Evolutionary conservation across 768 basidiomycete species (phyloP).

Genomic region (Rhizopogon sp.): DNA sequence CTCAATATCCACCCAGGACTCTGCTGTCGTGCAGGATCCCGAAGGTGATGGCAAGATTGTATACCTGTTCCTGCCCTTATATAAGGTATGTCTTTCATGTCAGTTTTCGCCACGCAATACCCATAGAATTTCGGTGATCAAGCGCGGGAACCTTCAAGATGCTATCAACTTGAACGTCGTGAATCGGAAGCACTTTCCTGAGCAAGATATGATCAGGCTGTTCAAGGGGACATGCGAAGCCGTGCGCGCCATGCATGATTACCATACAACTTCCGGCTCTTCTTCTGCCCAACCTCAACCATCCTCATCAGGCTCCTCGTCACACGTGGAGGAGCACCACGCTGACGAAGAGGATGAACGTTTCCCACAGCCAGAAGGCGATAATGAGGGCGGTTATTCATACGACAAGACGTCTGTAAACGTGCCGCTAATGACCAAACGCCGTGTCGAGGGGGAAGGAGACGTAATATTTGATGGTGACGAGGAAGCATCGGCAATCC

Average conservation of each 20-base stretch:
- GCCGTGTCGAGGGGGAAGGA: conserved; percentile 44
- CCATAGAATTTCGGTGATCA: conserved; percentile 7
- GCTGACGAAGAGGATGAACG: conserved; percentile 58
- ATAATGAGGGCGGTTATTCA: conserved; percentile 70
- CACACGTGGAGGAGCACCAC: conserved; percentile 22
- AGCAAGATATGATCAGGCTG: conserved; percentile 80
- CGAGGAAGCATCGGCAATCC: conserved; percentile 52
- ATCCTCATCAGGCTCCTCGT: conserved; percentile 19
- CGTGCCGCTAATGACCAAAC: conserved; percentile 59
- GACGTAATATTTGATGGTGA: conserved; percentile 79
- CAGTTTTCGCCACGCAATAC: not conserved
- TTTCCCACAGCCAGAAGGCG: conserved; percentile 73
- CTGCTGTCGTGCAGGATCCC: conserved; percentile 90
- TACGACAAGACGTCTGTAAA: conserved; percentile 45
- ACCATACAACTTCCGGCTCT: conserved; percentile 45
- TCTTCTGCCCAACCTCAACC: conserved; percentile 17
- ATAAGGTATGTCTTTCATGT: conserved; percentile 53
- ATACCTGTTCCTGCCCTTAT: conserved; percentile 92
- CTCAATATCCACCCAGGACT: conserved; percentile 51
- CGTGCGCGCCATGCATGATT: conserved; percentile 91
- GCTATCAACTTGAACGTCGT: conserved; percentile 84
- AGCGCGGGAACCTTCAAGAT: conserved; percentile 95
- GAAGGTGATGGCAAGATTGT: conserved; percentile 93
- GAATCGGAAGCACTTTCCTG: conserved; percentile 78
- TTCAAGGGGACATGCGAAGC: conserved; percentile 96